Conservation (phyloP, 176 grass and related monocot genomes). For the Zoysia pacifica region DNA sequence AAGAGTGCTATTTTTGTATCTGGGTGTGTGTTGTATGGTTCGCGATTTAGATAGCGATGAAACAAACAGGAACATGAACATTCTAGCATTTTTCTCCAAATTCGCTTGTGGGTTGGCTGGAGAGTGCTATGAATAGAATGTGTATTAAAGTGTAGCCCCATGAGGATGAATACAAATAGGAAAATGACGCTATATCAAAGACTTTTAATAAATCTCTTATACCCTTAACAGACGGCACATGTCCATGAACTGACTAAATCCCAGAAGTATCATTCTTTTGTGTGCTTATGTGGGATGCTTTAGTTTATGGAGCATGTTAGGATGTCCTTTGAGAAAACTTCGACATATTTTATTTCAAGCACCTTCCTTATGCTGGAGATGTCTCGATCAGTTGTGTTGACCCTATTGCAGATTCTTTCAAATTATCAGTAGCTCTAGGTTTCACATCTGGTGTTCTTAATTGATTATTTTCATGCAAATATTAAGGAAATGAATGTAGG, state of each 20-base stretch:
- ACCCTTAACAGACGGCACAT: neutral
- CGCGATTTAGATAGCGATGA: neutral
- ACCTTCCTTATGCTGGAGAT: neutral
- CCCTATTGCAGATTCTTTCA: neutral
- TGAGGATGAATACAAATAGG: too few relatives aligned
- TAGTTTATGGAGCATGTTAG: neutral
- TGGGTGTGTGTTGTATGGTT: neutral
- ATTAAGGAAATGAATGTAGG: neutral
- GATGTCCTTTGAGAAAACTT: neutral
- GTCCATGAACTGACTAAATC: neutral
- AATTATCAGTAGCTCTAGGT: neutral
- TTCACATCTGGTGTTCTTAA: slow-evolving; percentile 14
- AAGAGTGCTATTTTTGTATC: neutral
- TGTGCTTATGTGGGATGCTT: neutral
- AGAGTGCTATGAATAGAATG: too few relatives aligned
- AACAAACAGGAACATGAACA: neutral
- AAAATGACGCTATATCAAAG: too few relatives aligned
- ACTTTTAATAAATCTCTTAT: too few relatives aligned
- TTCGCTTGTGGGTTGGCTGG: neutral
- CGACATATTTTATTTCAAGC: neutral
- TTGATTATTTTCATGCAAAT: slow-evolving; percentile 11
- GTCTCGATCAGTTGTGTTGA: neutral
- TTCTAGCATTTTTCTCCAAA: neutral
- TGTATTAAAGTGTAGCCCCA: too few relatives aligned
- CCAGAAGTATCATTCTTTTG: neutral